Conservation (phyloP, 2,329 filamentous ascomycete genomes). For the Epichloe bromicola region DNA sequence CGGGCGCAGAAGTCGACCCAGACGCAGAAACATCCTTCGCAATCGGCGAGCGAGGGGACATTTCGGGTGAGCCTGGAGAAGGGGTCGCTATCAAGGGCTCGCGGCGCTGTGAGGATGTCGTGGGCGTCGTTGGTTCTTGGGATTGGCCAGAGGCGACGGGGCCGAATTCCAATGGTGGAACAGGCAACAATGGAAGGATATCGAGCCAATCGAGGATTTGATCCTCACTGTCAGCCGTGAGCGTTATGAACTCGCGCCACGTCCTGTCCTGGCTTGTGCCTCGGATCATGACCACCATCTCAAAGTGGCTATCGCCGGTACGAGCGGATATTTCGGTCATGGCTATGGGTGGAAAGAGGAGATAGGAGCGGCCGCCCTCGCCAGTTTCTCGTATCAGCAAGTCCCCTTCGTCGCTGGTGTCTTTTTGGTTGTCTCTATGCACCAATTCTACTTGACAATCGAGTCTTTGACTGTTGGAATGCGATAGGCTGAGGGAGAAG, state of each 20-base stretch:
- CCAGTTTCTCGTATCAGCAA: constrained; percentile 90
- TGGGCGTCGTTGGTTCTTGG: constrained; percentile 10
- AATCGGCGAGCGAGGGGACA: constrained; percentile 11
- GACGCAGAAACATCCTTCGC: constrained; percentile 7
- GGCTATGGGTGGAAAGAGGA: constrained; percentile 84
- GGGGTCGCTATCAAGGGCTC: constrained; percentile 9
- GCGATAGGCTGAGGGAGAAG: constrained; percentile 72
- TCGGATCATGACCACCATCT: constrained; percentile 79
- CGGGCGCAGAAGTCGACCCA: constrained; percentile 9
- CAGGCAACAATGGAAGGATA: constrained; percentile 48
- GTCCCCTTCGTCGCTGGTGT: constrained; percentile 58
- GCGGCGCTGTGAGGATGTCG: constrained; percentile 19
- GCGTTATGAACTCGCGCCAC: constrained; percentile 77
- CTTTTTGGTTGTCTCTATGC: constrained; percentile 65
- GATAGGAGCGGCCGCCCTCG: constrained; percentile 56
- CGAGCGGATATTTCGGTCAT: constrained; percentile 65
- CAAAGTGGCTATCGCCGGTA: constrained; percentile 52
- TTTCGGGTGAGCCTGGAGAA: constrained; percentile 12
- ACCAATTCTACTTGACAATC: constrained; percentile 83
- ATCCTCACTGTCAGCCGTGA: constrained; percentile 63
- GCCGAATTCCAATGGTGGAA: constrained; percentile 28
- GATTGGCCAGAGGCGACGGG: constrained; percentile 20
- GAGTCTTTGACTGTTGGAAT: constrained; percentile 81
- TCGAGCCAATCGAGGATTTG: constrained; percentile 77
- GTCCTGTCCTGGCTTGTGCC: constrained; percentile 50